A percentile compares a stretch with the other conserved stretches of the same genome.
These are phyloP conservation scores for Diversispora eburnea DNA, from an alignment of 192 early-diverging fungal genomes.

Conservation along the genomic window DNA sequence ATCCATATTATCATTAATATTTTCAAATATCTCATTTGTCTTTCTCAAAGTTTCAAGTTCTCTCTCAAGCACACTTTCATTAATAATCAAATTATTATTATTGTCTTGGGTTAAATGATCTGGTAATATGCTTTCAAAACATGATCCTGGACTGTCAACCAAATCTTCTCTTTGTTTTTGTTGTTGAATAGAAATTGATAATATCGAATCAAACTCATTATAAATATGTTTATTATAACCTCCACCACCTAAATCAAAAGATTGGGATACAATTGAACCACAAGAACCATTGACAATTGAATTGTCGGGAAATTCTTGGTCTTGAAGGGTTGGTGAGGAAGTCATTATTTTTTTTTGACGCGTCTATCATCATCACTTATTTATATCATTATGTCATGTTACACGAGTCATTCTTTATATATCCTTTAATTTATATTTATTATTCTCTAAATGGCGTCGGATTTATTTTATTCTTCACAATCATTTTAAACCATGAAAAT, in stretches of 20 bases:
- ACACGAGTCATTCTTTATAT: too few species aligned
- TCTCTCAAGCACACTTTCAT: neutral
- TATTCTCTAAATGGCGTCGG: too few species aligned
- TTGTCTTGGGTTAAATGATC: constrained; percentile 2
- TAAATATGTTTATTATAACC: neutral
- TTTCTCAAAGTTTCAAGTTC: constrained; percentile 17
- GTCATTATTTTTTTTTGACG: too few species aligned
- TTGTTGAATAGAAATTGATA: neutral
- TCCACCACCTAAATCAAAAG: neutral
- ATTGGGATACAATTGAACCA: too few species aligned
- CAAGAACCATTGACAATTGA: constrained; percentile 17
- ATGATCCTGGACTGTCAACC: too few species aligned
- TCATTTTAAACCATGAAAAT: too few species aligned
- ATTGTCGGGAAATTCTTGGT: constrained; percentile 23
- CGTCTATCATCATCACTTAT: too few species aligned
- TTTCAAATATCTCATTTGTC: constrained; percentile 17
- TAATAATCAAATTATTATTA: neutral
- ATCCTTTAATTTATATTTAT: too few species aligned
- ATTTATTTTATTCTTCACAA: too few species aligned
- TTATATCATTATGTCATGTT: too few species aligned
- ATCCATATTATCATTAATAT: constrained; percentile 21
- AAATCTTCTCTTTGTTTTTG: neutral
- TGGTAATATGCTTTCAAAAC: constrained; percentile 10
- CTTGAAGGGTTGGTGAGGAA: constrained; percentile 1
- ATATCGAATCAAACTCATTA: neutral